These are phyloP conservation scores for Serendipita vermifera DNA, from an alignment of 768 basidiomycete species.

Conservation along the genomic window DNA sequence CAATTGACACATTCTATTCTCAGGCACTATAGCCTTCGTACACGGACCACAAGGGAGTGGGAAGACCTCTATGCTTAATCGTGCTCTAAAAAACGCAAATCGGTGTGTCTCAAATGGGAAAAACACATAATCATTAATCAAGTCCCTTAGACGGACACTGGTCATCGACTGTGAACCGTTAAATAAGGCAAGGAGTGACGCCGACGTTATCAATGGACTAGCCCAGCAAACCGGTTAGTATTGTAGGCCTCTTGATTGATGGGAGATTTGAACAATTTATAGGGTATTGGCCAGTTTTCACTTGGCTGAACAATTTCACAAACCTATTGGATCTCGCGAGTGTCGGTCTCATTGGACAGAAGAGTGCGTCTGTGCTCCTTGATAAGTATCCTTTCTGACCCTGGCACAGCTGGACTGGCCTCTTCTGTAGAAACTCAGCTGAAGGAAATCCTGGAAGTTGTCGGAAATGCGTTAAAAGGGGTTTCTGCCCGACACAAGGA, in stretches of 20 bases:
- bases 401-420: slow-evolving; percentile 57
- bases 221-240: slow-evolving; percentile 51
- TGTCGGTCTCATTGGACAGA: slow-evolving; percentile 90
- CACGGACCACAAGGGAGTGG: slow-evolving; percentile 80
- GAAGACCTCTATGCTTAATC: slow-evolving; percentile 47
- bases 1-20: slow-evolving; percentile 13
- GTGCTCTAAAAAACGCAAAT: slow-evolving; percentile 38
- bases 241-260: neutral
- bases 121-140: neutral
- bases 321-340: slow-evolving; percentile 84
- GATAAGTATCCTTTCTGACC: neutral
- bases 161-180: slow-evolving; percentile 77
- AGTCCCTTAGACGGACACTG: slow-evolving; percentile 42
- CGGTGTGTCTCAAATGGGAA: slow-evolving; percentile 29
- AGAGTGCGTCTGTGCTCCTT: slow-evolving; percentile 36
- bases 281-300: slow-evolving; percentile 83
- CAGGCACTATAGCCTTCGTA: slow-evolving; percentile 64
- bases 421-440: slow-evolving; percentile 70
- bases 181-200: slow-evolving; percentile 54
- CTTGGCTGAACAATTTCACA: slow-evolving; percentile 66
- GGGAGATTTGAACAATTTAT: neutral
- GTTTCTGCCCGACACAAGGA: slow-evolving; percentile 40
- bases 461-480: slow-evolving; percentile 53
- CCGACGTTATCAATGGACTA: slow-evolving; percentile 49
- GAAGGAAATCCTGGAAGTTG: slow-evolving; percentile 70